Evolutionary conservation across 75 land plant species (phyloP).

Genomic region (Picea sitchensis): DNA sequence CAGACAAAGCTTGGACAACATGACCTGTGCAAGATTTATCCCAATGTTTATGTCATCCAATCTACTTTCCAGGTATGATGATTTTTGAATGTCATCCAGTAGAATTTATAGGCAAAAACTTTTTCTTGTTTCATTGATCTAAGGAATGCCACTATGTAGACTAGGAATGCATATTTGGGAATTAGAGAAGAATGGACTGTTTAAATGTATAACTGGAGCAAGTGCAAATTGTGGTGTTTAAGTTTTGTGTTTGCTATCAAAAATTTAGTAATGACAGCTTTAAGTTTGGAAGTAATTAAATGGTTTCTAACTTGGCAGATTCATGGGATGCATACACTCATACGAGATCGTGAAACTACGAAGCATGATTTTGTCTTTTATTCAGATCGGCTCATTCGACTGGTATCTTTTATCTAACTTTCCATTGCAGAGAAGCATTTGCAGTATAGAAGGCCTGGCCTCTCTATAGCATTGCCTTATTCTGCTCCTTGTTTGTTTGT

Average conservation of each 20-base stretch:
- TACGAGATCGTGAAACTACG: conserved; percentile 68
- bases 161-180: not conserved
- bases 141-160: not conserved
- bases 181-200: not conserved
- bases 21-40: too few relatives aligned
- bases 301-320: conserved; percentile 39
- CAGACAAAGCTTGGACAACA: too few relatives aligned
- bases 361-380: conserved; percentile 86
- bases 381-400: conserved; percentile 76
- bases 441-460: not conserved
- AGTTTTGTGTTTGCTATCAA: not conserved
- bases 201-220: not conserved
- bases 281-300: not conserved
- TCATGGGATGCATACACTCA: conserved; percentile 88
- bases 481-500: too few relatives aligned
- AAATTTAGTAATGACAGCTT: too few relatives aligned
- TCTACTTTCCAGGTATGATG: too few relatives aligned
- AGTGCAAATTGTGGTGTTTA: not conserved
- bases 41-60: too few relatives aligned
- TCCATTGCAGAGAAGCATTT: not conserved
- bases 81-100: not conserved
- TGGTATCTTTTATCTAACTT: conserved; percentile 38
- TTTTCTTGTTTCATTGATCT: not conserved
- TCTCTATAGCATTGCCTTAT: not conserved
- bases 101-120: not conserved